phyloP scores from a whole-genome alignment of 345 rosid species.

The Bretschneidera sinensis region DNA sequence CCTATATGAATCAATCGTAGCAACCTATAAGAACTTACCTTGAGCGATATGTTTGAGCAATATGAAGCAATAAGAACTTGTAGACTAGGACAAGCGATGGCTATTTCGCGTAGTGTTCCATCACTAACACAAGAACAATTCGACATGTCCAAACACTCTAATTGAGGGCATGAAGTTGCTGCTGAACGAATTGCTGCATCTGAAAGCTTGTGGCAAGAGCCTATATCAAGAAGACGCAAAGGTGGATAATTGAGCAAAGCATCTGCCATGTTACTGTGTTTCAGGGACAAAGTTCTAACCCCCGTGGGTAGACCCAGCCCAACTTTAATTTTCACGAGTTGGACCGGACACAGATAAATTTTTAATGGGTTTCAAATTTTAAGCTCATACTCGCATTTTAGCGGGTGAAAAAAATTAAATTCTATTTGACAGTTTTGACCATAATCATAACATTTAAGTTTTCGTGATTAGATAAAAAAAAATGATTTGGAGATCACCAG shows the following conservation, averaged over 20 bases:
- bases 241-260: slow-evolving; percentile 78
- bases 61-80: slow-evolving; percentile 85
- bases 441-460: too few species aligned
- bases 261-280: slow-evolving; percentile 89
- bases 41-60: slow-evolving; percentile 95
- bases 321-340: too few species aligned
- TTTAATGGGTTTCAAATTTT: too few species aligned
- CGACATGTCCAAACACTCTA: slow-evolving; percentile 87
- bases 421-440: too few species aligned
- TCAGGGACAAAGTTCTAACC: slow-evolving; percentile 70
- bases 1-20: background rate
- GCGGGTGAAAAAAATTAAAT: too few species aligned
- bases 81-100: slow-evolving; percentile 60
- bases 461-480: too few species aligned
- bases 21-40: slow-evolving; percentile 46
- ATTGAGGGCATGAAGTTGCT: slow-evolving; percentile 74
- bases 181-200: slow-evolving; percentile 96
- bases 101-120: slow-evolving; percentile 86
- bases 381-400: too few species aligned
- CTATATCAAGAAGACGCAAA: slow-evolving; percentile 73
- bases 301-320: too few species aligned
- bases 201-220: slow-evolving; percentile 88
- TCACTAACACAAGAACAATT: slow-evolving; percentile 94
- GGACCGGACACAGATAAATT: too few species aligned
- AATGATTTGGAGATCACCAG: too few species aligned